Evolutionary conservation across 345 rosid species (phyloP).

Genomic region (Dovyalis caffra): DNA sequence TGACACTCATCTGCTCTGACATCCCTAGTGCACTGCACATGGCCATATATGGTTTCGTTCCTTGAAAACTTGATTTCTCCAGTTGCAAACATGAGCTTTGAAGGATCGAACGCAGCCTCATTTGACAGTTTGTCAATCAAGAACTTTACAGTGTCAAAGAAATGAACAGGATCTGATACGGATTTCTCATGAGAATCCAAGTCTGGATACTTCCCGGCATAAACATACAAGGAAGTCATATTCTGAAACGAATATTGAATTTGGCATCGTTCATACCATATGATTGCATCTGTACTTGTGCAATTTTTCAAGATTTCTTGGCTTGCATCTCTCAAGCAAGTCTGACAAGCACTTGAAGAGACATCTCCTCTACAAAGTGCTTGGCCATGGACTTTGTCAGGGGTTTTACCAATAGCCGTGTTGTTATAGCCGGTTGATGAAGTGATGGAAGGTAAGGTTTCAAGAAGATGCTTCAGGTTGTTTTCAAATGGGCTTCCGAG

Average conservation of each 20-base stretch:
- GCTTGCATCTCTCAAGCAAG: slow-evolving; percentile 29
- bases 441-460: slow-evolving; percentile 11
- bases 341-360: slow-evolving; percentile 16
- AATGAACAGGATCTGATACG: slow-evolving; percentile 18
- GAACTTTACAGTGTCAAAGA: slow-evolving; percentile 8
- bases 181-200: slow-evolving; percentile 10
- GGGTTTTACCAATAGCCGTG: slow-evolving; percentile 11
- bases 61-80: slow-evolving; percentile 24
- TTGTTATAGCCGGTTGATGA: slow-evolving; percentile 25
- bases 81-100: slow-evolving; percentile 25
- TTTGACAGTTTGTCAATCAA: slow-evolving; percentile 20
- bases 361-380: slow-evolving; percentile 39
- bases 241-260: slow-evolving; percentile 31
- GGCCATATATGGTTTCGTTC: slow-evolving; percentile 24
- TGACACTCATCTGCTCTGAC: slow-evolving; percentile 12
- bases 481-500: slow-evolving; percentile 14
- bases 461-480: slow-evolving; percentile 23
- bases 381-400: slow-evolving; percentile 23
- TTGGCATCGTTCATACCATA: slow-evolving; percentile 42
- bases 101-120: slow-evolving; percentile 14
- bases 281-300: slow-evolving; percentile 17
- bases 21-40: slow-evolving; percentile 45
- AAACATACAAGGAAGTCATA: slow-evolving; percentile 11
- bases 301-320: slow-evolving; percentile 17
- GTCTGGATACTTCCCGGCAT: slow-evolving; percentile 29